Evolutionary conservation across 176 grass and related monocot genomes (phyloP).

Genomic region (Ensete ventricosum): DNA sequence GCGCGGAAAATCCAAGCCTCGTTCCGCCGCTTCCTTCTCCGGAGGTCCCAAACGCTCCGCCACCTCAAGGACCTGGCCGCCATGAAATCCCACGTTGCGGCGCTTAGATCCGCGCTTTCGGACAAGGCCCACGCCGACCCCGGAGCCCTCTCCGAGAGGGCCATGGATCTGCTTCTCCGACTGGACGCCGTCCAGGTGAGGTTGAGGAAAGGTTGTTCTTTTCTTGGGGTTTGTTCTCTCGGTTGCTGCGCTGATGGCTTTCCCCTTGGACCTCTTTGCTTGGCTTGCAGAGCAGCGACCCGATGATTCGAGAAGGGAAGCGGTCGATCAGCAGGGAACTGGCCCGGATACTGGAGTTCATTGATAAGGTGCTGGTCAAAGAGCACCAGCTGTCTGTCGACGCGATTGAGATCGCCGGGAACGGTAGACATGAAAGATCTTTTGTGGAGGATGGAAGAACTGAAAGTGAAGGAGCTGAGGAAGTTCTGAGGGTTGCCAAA

Average conservation of each 20-base stretch:
- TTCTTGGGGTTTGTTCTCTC: neutral
- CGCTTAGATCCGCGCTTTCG: slow-evolving; percentile 46
- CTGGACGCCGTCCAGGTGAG: slow-evolving; percentile 80
- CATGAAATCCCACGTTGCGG: slow-evolving; percentile 56
- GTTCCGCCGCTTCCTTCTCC: slow-evolving; percentile 79
- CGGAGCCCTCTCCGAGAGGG: slow-evolving; percentile 37
- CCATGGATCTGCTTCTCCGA: slow-evolving; percentile 46
- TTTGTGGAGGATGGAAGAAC: slow-evolving; percentile 10
- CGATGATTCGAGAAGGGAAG: slow-evolving; percentile 81
- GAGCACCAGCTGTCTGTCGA: slow-evolving; percentile 33
- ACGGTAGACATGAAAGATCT: slow-evolving; percentile 2
- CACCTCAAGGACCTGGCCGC: slow-evolving; percentile 72
- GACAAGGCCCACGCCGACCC: slow-evolving; percentile 33
- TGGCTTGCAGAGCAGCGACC: slow-evolving; percentile 44
- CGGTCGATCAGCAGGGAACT: slow-evolving; percentile 63
- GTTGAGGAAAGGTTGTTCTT: neutral
- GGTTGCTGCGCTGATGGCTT: neutral
- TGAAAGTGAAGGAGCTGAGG: neutral
- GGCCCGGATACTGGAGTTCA: slow-evolving; percentile 62
- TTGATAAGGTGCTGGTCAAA: slow-evolving; percentile 69
- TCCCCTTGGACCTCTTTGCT: slow-evolving; percentile 14
- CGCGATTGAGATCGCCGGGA: neutral
- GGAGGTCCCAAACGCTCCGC: slow-evolving; percentile 69
- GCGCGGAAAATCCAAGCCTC: slow-evolving; percentile 70
- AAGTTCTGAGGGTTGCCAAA: slow-evolving; percentile 15